Percentiles rank a stretch among this genome's conserved stretches.
Conservation (phyloP, 257 asterid species). For the Nemophila menziesii region DNA sequence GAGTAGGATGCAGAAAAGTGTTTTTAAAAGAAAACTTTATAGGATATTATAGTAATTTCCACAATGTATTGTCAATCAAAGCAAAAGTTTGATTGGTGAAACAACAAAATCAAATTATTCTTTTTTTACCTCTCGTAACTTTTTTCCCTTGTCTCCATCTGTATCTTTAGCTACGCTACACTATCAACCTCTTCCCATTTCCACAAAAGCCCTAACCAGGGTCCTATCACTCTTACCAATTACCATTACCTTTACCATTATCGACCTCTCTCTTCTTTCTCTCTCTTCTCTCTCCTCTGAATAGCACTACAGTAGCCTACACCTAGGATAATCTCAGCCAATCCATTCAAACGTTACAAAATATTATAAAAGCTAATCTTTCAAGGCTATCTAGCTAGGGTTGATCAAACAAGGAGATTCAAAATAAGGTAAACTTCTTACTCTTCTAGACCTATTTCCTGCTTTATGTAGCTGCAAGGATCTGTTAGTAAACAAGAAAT, state of each 20-base stretch:
- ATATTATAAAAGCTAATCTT: constrained; percentile 31
- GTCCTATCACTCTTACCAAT: constrained; percentile 19
- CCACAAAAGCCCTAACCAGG: constrained; percentile 56
- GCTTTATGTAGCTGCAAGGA: constrained; percentile 8
- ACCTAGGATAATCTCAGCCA: constrained; percentile 33
- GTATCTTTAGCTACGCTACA: constrained; percentile 18
- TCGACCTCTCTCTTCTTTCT: neutral
- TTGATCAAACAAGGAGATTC: constrained; percentile 30
- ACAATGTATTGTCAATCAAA: constrained; percentile 50
- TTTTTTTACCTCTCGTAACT: constrained; percentile 15
- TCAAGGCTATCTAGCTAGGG: constrained; percentile 37
- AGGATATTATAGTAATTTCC: constrained; percentile 33
- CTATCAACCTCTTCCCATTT: constrained; percentile 30
- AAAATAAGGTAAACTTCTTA: constrained; percentile 8
- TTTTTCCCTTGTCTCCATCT: constrained; percentile 31
- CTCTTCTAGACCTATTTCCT: constrained; percentile 7
- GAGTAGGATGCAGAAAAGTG: too few species aligned
- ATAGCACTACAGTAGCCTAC: constrained; percentile 19
- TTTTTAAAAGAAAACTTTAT: too few species aligned
- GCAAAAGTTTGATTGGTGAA: constrained; percentile 32
- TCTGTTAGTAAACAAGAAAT: constrained; percentile 13
- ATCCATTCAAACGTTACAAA: constrained; percentile 25
- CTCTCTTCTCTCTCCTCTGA: neutral
- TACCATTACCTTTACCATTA: constrained; percentile 22
- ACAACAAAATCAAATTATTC: constrained; percentile 55